Conservation (phyloP, 192 early-diverging fungal genomes). For the Entrophospora sp. region DNA sequence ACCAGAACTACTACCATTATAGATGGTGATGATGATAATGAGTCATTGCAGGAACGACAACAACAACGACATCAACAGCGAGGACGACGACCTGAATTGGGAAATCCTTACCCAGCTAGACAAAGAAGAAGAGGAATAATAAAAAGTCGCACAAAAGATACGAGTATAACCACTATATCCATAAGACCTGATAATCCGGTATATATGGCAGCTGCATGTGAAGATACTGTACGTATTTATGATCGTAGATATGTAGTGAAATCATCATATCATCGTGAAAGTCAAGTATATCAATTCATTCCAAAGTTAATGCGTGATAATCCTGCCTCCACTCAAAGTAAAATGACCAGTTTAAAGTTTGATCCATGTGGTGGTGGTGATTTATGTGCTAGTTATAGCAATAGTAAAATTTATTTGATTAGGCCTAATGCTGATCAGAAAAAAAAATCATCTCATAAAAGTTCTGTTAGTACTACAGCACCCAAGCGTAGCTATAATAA, state of each 20-base stretch:
- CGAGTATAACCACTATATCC: slow-evolving; percentile 35
- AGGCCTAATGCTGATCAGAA: slow-evolving; percentile 18
- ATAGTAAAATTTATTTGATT: slow-evolving; percentile 28
- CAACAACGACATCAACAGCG: slow-evolving; percentile 16
- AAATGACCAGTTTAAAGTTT: slow-evolving; percentile 33
- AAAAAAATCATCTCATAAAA: background rate
- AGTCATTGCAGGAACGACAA: background rate
- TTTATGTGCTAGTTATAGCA: slow-evolving; percentile 33
- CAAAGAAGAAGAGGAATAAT: too few species aligned
- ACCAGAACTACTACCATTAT: background rate
- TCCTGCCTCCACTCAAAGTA: slow-evolving; percentile 1
- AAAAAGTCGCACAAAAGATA: background rate
- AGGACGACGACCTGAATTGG: background rate
- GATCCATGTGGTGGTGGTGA: slow-evolving; percentile 34
- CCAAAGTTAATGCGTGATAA: slow-evolving; percentile 21
- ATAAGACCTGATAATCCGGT: slow-evolving; percentile 34
- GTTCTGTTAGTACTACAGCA: too few species aligned
- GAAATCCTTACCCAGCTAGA: too few species aligned
- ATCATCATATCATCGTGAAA: slow-evolving; percentile 17
- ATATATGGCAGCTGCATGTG: slow-evolving; percentile 40
- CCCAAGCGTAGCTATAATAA: background rate
- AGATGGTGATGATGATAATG: background rate
- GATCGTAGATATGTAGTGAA: slow-evolving; percentile 26
- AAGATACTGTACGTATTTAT: slow-evolving; percentile 39
- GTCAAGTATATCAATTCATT: slow-evolving; percentile 33